These are phyloP conservation scores for Sindora glabra DNA, from an alignment of 306 rosid genomes.

Conservation along the genomic window DNA sequence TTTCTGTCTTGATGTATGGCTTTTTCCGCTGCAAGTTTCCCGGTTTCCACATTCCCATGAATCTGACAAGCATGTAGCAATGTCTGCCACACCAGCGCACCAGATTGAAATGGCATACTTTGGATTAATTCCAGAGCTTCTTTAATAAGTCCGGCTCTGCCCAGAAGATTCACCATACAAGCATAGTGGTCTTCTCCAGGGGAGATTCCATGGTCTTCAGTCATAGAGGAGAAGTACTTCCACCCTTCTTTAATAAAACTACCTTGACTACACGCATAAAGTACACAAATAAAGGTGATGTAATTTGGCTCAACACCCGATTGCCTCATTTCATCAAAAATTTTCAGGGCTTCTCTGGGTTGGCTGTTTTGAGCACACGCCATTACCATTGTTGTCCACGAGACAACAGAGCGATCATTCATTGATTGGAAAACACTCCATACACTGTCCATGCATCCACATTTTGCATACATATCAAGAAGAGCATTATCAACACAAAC, in stretches of 20 bases:
- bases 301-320: constrained; percentile 41
- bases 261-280: constrained; percentile 81
- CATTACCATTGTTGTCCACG: constrained; percentile 81
- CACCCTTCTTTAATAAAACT: constrained; percentile 52
- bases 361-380: constrained; percentile 64
- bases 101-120: constrained; percentile 51
- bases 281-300: constrained; percentile 64
- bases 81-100: constrained; percentile 66
- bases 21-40: constrained; percentile 48
- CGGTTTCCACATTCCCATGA: constrained; percentile 53
- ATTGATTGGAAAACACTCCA: constrained; percentile 34
- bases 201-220: constrained; percentile 36
- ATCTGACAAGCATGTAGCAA: constrained; percentile 65
- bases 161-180: constrained; percentile 66
- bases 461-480: constrained; percentile 82
- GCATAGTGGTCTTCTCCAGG: constrained; percentile 73
- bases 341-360: constrained; percentile 53
- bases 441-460: constrained; percentile 58
- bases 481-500: constrained; percentile 70
- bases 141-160: constrained; percentile 54
- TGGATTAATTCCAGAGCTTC: constrained; percentile 59
- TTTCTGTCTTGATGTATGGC: constrained; percentile 36
- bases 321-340: constrained; percentile 57
- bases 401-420: constrained; percentile 47
- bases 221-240: constrained; percentile 55